These are phyloP conservation scores for Amylocystis lapponica DNA, from an alignment of 768 basidiomycete genomes.

Conservation along the genomic window DNA sequence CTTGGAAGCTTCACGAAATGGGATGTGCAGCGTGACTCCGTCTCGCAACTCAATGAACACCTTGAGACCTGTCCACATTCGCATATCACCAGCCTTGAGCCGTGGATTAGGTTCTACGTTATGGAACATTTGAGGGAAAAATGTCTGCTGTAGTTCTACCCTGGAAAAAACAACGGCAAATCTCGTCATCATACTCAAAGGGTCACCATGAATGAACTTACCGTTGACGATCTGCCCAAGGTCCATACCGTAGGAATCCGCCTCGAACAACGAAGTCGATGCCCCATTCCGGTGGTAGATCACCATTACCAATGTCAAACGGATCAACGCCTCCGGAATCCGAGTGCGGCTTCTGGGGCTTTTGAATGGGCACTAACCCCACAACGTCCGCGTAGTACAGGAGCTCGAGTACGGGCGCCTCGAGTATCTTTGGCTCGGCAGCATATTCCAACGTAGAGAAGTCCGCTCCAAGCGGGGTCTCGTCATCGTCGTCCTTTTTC, in stretches of 20 bases:
- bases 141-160: conserved; percentile 67
- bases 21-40: conserved; percentile 73
- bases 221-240: conserved; percentile 96
- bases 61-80: conserved; percentile 79
- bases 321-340: conserved; percentile 35
- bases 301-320: conserved; percentile 81
- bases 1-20: conserved; percentile 90
- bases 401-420: conserved; percentile 70
- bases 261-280: conserved; percentile 77
- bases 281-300: conserved; percentile 89
- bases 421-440: conserved; percentile 76
- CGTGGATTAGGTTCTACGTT: conserved; percentile 49
- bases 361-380: conserved; percentile 56
- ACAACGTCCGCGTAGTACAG: conserved; percentile 85
- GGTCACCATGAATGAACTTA: conserved; percentile 20
- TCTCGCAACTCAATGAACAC: conserved; percentile 78
- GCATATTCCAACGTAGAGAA: conserved; percentile 74
- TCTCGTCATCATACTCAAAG: not conserved
- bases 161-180: conserved; percentile 29
- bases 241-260: conserved; percentile 80
- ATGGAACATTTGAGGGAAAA: conserved; percentile 80
- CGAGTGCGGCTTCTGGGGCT: conserved; percentile 18
- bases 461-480: conserved; percentile 50
- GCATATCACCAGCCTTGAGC: conserved; percentile 70
- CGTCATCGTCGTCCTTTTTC: conserved; percentile 41